A percentile compares a stretch with the other conserved stretches of the same genome.
Evolutionary conservation across 139 green algal species (phyloP).

Genomic region (Chlorella vulgaris): DNA sequence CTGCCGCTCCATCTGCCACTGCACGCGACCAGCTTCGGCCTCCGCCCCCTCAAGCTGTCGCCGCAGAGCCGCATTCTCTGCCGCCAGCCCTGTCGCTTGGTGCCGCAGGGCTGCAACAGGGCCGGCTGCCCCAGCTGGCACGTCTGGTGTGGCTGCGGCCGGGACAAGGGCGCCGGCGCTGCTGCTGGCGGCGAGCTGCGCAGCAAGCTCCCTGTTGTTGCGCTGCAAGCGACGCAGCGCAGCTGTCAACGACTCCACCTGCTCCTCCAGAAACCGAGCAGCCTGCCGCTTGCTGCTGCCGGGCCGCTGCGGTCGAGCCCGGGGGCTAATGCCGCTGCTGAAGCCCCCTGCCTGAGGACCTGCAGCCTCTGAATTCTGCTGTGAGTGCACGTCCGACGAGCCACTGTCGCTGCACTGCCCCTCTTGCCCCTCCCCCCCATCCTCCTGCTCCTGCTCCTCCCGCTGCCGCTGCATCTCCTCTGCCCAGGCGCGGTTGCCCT

Average conservation of each 20-base stretch:
- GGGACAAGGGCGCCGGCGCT: not conserved
- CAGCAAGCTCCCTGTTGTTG: constrained; percentile 20
- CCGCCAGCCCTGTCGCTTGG: constrained; percentile 3
- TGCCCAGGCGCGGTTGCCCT: not conserved
- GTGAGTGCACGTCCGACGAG: not conserved
- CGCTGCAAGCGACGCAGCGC: constrained; percentile 22
- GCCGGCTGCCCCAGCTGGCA: not conserved
- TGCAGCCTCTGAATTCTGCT: not conserved
- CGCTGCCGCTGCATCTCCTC: not conserved
- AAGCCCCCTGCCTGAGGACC: not conserved
- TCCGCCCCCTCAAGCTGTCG: constrained; percentile 19
- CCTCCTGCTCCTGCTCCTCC: not conserved
- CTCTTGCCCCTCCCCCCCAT: not conserved
- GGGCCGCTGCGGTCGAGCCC: not conserved
- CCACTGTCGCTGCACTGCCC: constrained; percentile 10
- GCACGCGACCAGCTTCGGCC: constrained; percentile 11
- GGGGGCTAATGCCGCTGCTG: not conserved
- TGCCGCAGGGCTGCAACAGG: not conserved
- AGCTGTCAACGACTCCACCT: constrained; percentile 16
- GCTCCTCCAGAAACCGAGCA: constrained; percentile 16
- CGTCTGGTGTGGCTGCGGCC: too few species aligned
- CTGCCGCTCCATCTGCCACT: constrained; percentile 28
- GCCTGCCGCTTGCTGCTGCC: not conserved
- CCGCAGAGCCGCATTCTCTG: constrained; percentile 26
- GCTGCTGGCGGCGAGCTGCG: not conserved